Conservation (phyloP, 768 basidiomycete genomes). For the Tricholoma terreum region DNA sequence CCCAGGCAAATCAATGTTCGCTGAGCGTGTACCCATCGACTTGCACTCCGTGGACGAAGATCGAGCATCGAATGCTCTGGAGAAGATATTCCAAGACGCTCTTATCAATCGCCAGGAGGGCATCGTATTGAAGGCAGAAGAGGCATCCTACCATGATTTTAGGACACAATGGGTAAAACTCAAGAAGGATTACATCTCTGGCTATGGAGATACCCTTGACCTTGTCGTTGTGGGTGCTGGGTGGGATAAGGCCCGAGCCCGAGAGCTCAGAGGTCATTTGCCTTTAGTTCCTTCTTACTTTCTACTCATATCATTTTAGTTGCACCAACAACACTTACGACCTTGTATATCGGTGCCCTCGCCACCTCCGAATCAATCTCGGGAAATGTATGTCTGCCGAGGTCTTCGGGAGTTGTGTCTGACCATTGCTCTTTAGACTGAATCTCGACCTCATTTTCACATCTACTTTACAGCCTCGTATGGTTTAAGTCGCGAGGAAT, state of each 20-base stretch:
- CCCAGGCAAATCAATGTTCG: slow-evolving; percentile 64
- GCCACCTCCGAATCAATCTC: slow-evolving; percentile 44
- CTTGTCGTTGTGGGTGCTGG: slow-evolving; percentile 72
- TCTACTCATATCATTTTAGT: slow-evolving; percentile 39
- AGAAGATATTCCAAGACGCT: slow-evolving; percentile 41
- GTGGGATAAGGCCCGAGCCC: slow-evolving; percentile 77
- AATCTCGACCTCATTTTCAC: slow-evolving; percentile 57
- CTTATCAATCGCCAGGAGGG: slow-evolving; percentile 63
- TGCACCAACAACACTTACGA: slow-evolving; percentile 66
- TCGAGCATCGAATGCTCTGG: slow-evolving; percentile 3
- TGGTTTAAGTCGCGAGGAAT: slow-evolving; percentile 60
- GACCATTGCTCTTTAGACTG: slow-evolving; percentile 29
- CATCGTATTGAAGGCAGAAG: slow-evolving; percentile 73
- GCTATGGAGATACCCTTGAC: slow-evolving; percentile 78
- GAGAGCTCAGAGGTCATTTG: slow-evolving; percentile 66
- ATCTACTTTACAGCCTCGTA: slow-evolving; percentile 77
- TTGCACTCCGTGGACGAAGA: slow-evolving; percentile 19
- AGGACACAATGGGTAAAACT: slow-evolving; percentile 80
- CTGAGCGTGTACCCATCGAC: slow-evolving; percentile 50
- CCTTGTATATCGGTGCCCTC: slow-evolving; percentile 74
- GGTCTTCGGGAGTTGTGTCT: neutral
- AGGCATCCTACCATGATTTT: slow-evolving; percentile 64
- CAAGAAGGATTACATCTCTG: slow-evolving; percentile 86
- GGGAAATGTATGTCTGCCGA: slow-evolving; percentile 32
- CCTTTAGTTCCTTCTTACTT: neutral